Base-by-base conservation (phyloP, 495 filamentous ascomycete genomes). In the Viridothelium virens region DNA sequence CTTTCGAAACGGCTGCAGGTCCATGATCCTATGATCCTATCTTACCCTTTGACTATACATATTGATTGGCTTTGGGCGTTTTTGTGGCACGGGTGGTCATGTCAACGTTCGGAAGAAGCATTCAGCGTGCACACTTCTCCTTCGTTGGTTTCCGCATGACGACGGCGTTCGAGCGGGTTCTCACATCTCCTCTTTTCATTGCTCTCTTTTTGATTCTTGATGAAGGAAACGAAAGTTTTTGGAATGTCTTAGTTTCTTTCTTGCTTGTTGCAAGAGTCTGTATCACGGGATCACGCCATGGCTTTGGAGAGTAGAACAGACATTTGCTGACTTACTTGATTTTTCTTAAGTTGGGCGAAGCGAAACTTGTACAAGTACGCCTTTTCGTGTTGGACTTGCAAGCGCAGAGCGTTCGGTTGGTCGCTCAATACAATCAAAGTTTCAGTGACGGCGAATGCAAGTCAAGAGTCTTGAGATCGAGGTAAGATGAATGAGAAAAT, bases 1-100 rank as follows among this genome's bases (percentile, higher is more conserved):
- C 18, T 18, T 59, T 36, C 25, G 25, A 25, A 25, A 25, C 14
- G 41, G 41, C 25, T n/a, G 53, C 18, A 9, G 7, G 31, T 34
- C 31, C 36, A 36, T 31, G 31, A 36, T 3, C 6, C 10, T 14
- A 34, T 34, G 11, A 34, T 36, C 36, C 7, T 18, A 3, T 36
- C 2, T 59, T 59, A 59, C 36, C 36, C 53, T 59, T 59, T 59
- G 10, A 16, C 18, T 53, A 59, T 59, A 59, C 53, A 59, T 59
- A 59, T 36, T 59, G 33, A 36, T 34, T 59, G 7, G n/a, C 7
- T 18, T 36, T 36, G 53, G 53, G 25, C 53, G 53, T 33, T 59
- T 16, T 59, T 36, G 53, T 36, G 31, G 53, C 53, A 59, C 14
- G 53, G 7, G 18, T 36, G 53, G 31, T 7, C 53, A 59, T 59